These are phyloP conservation scores for Solanum tarijense DNA, from an alignment of 257 asterid genomes.

Conservation along the genomic window DNA sequence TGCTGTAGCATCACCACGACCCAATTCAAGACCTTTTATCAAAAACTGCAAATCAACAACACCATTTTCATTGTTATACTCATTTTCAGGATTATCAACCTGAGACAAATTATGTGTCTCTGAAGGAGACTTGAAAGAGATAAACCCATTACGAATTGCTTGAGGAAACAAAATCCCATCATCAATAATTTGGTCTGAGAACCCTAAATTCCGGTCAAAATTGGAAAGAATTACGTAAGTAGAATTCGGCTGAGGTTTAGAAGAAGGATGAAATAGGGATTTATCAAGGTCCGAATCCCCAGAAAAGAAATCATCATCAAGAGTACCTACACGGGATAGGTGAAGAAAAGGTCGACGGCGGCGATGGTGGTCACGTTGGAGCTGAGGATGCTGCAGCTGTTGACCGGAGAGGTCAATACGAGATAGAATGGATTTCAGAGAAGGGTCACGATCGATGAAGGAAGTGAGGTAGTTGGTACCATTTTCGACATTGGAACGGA, in stretches of 20 bases:
- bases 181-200: conserved; percentile 29
- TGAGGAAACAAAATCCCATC: conserved; percentile 34
- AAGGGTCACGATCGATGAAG: conserved; percentile 59
- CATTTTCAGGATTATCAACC: background rate
- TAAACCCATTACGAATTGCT: conserved; percentile 24
- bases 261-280: conserved; percentile 49
- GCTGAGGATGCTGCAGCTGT: conserved; percentile 10
- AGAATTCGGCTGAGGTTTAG: conserved; percentile 34
- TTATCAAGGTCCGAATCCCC: conserved; percentile 79
- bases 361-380: conserved; percentile 22
- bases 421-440: conserved; percentile 64
- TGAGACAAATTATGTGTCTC: background rate
- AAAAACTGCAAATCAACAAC: conserved; percentile 59
- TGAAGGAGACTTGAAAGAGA: conserved; percentile 35
- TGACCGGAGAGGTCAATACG: conserved; percentile 44
- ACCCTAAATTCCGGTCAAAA: conserved; percentile 32
- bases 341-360: conserved; percentile 83
- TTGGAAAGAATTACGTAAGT: conserved; percentile 32
- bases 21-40: conserved; percentile 60
- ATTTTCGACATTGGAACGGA: conserved; percentile 58
- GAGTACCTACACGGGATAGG: conserved; percentile 77
- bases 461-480: conserved; percentile 70
- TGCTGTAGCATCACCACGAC: conserved; percentile 46
- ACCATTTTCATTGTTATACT: background rate
- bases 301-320: conserved; percentile 85